Base-by-base conservation (phyloP, 2,329 filamentous ascomycete species). In the Talaromyces piceae region DNA sequence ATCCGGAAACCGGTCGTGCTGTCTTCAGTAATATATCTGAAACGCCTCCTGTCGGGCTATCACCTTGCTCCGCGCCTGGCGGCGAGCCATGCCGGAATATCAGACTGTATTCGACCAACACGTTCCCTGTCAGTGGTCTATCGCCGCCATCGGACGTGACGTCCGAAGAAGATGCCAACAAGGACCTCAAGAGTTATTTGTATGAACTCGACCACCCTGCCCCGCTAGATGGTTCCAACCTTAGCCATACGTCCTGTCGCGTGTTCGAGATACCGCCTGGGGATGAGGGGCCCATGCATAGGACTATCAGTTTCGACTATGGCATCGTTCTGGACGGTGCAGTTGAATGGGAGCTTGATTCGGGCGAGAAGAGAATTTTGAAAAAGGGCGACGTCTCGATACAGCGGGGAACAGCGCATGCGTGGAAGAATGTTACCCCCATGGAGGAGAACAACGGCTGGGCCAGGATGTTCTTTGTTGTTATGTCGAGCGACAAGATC, bases 351-450 rank as follows among this genome's bases (percentile, higher is more conserved):
- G 53, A 73, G 3, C 62, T 81, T 4, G 78, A 79, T 53, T 72
- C 73, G n/a, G 77, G 78, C 1, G 76, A 75, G 51, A 68, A 60
- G 45, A 68, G 68, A 45, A 51, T 67, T 25, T 66, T 82, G 71
- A 64, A 65, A 47, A 66, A 71, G 9, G 79, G 79, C 2, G 78
- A 82, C 58, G 65, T 80, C 16, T 73, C 73, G 11, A 73, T 82
- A 18, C 78, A 82, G 63, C 67, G 79, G 43, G 77, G 72, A 0
- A 80, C 78, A 2, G 77, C 74, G 66, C 79, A 82, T 61, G 71
- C 71, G 20, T 80, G 77, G 78, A 62, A 67, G 45, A 80, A 81
- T 53, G 61, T 67, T 13, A 75, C 71, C 52, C 55, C 63, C 45
- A 74, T 68, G 12, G 70, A 73, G 48, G 30, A 50, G 3, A 50